phyloP scores from a whole-genome alignment of 345 rosid species.

The Pseudoturritis turrita region DNA sequence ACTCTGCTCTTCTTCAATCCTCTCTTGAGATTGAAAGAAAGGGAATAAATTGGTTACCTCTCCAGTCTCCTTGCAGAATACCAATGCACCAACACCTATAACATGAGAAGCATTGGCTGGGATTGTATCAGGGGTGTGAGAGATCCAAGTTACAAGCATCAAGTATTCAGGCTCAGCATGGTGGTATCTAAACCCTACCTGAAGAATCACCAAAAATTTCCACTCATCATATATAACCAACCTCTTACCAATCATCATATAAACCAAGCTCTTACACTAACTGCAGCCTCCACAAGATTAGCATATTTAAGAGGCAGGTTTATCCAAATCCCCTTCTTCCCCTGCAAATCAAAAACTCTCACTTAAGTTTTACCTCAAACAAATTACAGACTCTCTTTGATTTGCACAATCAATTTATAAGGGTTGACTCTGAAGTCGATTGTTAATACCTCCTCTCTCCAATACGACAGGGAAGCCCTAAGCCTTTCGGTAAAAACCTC shows the following conservation, averaged over 20 bases:
- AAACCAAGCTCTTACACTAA: conserved; percentile 11
- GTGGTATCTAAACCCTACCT: conserved; percentile 71
- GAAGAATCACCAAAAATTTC: conserved; percentile 2
- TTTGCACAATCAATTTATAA: too few species aligned
- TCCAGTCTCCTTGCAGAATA: conserved; percentile 40
- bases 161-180: conserved; percentile 68
- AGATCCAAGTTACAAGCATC: conserved; percentile 76
- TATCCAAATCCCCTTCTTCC: conserved; percentile 72
- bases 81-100: conserved; percentile 68
- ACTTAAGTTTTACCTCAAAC: too few species aligned
- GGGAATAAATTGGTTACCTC: conserved; percentile 39
- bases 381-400: too few species aligned
- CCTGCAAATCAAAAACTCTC: conserved; percentile 34
- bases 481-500: conserved; percentile 40
- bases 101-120: conserved; percentile 76
- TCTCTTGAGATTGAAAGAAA: background rate
- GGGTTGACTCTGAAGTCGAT: background rate
- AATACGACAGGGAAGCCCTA: conserved; percentile 42
- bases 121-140: conserved; percentile 35
- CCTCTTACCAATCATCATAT: background rate
- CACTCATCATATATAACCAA: background rate
- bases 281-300: conserved; percentile 47
- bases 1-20: background rate
- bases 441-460: conserved; percentile 51
- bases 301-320: conserved; percentile 47